These are phyloP conservation scores for Debaryomyces psychrophilus DNA, from an alignment of 1,139 yeast species.

Conservation along the genomic window DNA sequence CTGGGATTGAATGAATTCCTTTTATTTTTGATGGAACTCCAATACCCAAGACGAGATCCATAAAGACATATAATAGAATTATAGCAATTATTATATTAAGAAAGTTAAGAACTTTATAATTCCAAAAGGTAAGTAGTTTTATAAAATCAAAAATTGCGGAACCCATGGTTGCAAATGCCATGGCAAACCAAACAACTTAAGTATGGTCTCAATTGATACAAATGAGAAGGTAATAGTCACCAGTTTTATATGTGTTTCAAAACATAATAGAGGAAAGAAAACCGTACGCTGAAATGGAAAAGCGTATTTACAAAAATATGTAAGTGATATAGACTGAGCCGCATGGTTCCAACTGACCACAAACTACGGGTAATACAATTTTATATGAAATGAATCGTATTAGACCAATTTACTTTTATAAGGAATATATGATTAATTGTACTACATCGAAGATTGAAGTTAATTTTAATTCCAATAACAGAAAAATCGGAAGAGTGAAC, in stretches of 20 bases:
- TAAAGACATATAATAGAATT: constrained; percentile 10
- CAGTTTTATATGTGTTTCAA: background rate
- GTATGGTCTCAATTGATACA: constrained; percentile 1
- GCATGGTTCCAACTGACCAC: constrained; percentile 4
- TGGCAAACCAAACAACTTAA: constrained; percentile 6
- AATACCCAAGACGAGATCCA: constrained; percentile 22
- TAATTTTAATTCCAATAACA: background rate
- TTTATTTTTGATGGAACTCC: constrained; percentile 30
- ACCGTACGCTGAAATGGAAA: background rate
- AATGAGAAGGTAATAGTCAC: background rate
- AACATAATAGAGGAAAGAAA: constrained; percentile 1
- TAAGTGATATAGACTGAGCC: background rate
- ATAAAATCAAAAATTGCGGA: constrained; percentile 6
- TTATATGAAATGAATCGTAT: background rate
- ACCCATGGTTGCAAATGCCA: constrained; percentile 8
- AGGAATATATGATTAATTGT: background rate
- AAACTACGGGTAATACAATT: background rate
- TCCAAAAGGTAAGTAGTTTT: constrained; percentile 10
- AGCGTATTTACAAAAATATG: constrained; percentile 2
- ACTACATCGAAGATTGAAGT: background rate
- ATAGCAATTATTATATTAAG: background rate
- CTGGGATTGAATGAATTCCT: constrained; percentile 47
- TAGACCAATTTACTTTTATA: background rate
- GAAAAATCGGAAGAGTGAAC: background rate
- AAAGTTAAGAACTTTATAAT: constrained; percentile 6